These are phyloP conservation scores for Primulina tabacum DNA, from an alignment of 257 asterid genomes.

Conservation along the genomic window DNA sequence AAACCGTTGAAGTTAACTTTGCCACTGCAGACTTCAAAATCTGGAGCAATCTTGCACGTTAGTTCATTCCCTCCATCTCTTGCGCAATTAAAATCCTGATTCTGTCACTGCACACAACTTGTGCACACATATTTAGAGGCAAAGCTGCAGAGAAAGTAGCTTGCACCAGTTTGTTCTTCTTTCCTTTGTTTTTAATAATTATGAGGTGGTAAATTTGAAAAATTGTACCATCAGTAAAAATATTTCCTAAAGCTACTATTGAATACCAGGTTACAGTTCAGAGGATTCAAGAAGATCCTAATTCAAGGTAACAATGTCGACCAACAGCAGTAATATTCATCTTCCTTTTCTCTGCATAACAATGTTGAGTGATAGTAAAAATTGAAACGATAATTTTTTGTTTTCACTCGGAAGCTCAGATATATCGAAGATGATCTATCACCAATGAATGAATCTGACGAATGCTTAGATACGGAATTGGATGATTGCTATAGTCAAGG, in stretches of 20 bases:
- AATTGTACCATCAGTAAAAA: background rate
- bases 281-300: constrained; percentile 53
- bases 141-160: background rate
- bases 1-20: constrained; percentile 59
- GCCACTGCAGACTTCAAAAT: constrained; percentile 77
- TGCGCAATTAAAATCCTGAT: background rate
- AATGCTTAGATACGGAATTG: constrained; percentile 38
- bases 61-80: constrained; percentile 34
- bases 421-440: constrained; percentile 48
- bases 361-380: constrained; percentile 4
- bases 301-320: constrained; percentile 51
- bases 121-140: constrained; percentile 1
- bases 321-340: constrained; percentile 16
- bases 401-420: constrained; percentile 39
- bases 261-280: constrained; percentile 73
- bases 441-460: constrained; percentile 37
- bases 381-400: constrained; percentile 4
- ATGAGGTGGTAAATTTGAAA: constrained; percentile 1
- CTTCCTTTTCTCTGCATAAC: constrained; percentile 16
- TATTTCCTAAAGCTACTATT: constrained; percentile 20
- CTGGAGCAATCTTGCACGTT: constrained; percentile 83
- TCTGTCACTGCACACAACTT: background rate
- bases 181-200: background rate
- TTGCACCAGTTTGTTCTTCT: background rate
- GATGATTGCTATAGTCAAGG: constrained; percentile 29